Evolutionary conservation across 192 early-diverging fungal species (phyloP), one percentile per base, ranked within the genome.

Genomic region (Chytriomyces sp.): DNA sequence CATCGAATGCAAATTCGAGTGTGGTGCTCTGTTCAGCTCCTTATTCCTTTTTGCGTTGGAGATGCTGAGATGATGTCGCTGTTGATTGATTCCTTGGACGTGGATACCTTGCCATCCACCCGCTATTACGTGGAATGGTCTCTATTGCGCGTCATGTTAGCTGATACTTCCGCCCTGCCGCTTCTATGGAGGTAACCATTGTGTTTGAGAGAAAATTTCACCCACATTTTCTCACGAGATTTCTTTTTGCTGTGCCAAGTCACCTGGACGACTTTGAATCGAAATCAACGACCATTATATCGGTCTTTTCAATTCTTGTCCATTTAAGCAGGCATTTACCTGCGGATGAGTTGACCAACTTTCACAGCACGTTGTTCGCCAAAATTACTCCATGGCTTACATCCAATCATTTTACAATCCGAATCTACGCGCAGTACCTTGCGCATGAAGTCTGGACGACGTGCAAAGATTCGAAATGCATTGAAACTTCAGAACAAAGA

Each of bases 61-160:
- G 35, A 35, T 35, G 60, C 50, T 7, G 57, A 76, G 23, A 65
- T 1, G 13, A 57, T 20, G 16, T 57, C 53, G 6, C 35, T 45
- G 26, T 35, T 89, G 10, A 28, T 84, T 26, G 67, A 78, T n/a
- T 7, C 73, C 16, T 60, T 89, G 49, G 75, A 82, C 18, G 64
- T 80, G 16, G 88, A 89, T 73, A 76, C 67, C 5, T 45, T 86
- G 26, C 62, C 75, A 1, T 84, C 86, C 13, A 83, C 82, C 6
- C 79, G 87, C 8, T 74, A 76, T 16, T 87, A 85, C 60, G 77
- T 87, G 23, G 89, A 90, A 57, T 85, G 84, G 84, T 72, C 75
- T 10, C 43, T 75, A 11, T 65, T 79, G 18, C 74, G 81, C 9
- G 28, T 83, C 5, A 16, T 76, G 3, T 20, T 83, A 5, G 7